Evolutionary conservation across 768 basidiomycete genomes (phyloP), one percentile per base, ranked within the genome.

Genomic region (Hortiboletus campestris): DNA sequence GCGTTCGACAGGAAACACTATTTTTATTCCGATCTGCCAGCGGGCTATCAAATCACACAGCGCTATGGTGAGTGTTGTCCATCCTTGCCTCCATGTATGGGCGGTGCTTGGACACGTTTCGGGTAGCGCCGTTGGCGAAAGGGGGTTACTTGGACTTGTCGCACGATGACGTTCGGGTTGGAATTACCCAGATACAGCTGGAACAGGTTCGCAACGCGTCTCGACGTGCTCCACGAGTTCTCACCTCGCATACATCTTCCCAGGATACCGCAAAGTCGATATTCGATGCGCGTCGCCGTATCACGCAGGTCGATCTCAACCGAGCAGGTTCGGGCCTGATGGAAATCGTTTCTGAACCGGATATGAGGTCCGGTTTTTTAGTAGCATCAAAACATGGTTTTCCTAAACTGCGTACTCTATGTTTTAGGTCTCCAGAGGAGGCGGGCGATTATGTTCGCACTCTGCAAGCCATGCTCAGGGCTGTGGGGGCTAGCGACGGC

Each of bases 1-100:
- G 80, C 90, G 0, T 98, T 98, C 63, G 97, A 98, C 72, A 79
- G 97, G 61, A 99, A 99, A 68, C 97, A 98, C 69, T 99, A 99
- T 69, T 98, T 98, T 71, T 98, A 99, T 67, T 82, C 91, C 6
- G 97, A 98, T 71, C 80, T 97, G 35, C 94, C 97, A 0, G 80
- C 88, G 5, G 96, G 96, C 0, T 98, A 94, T 72, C 97, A 99
- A 73, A 96, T 99, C 58, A 99, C 95, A 0, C 95, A 98, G 68
- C 89, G 92, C 59, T 97, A 98, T 71, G 83, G 92, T 92, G 57
- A 95, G 94, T n/a, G n/a, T n/a, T n/a, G n/a, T n/a, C 65, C 96
- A 99, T 25, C 25, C 5, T 5, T 25, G 5, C 25, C 25, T 25
- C 25, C 25, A 6, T 25, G 25, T 25, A 25, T 25, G 25, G 0